Conservation (phyloP, 345 rosid genomes). For the Anacardium occidentale region DNA sequence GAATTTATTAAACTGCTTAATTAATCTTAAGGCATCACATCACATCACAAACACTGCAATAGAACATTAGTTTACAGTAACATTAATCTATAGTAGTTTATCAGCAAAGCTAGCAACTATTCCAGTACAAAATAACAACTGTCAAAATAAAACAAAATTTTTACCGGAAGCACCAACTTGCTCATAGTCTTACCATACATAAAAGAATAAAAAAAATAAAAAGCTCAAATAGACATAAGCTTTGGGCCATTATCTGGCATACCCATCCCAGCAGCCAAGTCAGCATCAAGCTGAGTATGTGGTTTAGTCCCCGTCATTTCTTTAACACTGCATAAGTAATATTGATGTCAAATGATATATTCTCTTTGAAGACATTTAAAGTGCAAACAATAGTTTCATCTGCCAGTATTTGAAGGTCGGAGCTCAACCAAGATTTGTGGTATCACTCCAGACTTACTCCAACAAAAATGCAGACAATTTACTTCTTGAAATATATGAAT, state of each 20-base stretch:
- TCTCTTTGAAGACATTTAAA: not conserved
- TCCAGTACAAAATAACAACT: not conserved
- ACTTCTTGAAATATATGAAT: not conserved
- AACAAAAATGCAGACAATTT: not conserved
- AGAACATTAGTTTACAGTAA: not conserved
- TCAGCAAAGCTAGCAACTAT: not conserved
- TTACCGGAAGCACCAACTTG: slow-evolving; percentile 14
- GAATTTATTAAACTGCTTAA: not conserved
- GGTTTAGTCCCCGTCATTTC: slow-evolving; percentile 78
- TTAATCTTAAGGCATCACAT: not conserved
- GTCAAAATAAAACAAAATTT: not conserved
- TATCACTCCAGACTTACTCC: not conserved
- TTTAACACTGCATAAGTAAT: slow-evolving; percentile 57
- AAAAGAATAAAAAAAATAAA: slow-evolving; percentile 13
- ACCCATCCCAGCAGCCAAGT: slow-evolving; percentile 93
- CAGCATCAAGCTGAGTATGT: slow-evolving; percentile 91
- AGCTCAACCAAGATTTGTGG: not conserved
- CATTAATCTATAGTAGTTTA: not conserved
- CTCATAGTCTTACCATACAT: not conserved
- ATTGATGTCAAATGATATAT: slow-evolving; percentile 6
- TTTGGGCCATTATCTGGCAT: slow-evolving; percentile 91
- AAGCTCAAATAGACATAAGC: slow-evolving; percentile 54
- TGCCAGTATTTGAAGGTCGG: not conserved
- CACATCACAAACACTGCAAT: not conserved
- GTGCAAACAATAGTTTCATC: not conserved